Evolutionary conservation across 2,329 filamentous ascomycete genomes (phyloP), one percentile per base, ranked within the genome.

Genomic region (Nigrospora oryzae): DNA sequence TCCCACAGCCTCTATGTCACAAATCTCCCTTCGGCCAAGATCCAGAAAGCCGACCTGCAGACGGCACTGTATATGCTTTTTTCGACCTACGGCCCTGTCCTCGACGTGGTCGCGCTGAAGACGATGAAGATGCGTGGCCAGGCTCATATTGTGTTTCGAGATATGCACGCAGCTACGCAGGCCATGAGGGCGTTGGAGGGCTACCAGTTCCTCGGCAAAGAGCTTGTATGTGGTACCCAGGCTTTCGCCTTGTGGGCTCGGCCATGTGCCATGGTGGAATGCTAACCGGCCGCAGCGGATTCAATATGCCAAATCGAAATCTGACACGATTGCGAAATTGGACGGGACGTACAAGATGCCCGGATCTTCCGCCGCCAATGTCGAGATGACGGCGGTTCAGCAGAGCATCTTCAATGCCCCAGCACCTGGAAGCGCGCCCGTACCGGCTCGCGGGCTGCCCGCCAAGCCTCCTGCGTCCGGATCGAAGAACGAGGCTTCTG

Each of bases 101-200:
- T 98, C 47, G 93, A 98, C 62, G 80, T 98, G 16, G 86, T 96
- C 40, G 87, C 88, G 30, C 73, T 96, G 55, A 94, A 89, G 69
- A 95, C 88, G 1, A 75, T 75, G 63, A 89, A 89, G 68, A 96
- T 97, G 90, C 84, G 93, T 41, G 93, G 93, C 3, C 93, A 98
- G 67, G 93, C 93, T 49, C 93, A 97, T 59, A 73, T 98, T 49
- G 86, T 93, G 13, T 97, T 89, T 63, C 80, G 87, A 47, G 91
- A 98, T 62, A 74, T 91, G 32, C 86, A 95, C 53, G 82, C 88
- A n/a, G 89, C 89, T 42, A 95, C 90, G 19, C 89, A 95, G 61
- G 93, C 93, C 2, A 88, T 98, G 88, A 76, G 91, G 52, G 82
- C 87, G 11, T 70, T 96, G 40, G 85, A 97, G 55, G 89, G 87